Percentiles rank a stretch among this genome's conserved stretches.
Evolutionary conservation across 2,329 filamentous ascomycete genomes (phyloP).

Genomic region (Epichloe scottii): DNA sequence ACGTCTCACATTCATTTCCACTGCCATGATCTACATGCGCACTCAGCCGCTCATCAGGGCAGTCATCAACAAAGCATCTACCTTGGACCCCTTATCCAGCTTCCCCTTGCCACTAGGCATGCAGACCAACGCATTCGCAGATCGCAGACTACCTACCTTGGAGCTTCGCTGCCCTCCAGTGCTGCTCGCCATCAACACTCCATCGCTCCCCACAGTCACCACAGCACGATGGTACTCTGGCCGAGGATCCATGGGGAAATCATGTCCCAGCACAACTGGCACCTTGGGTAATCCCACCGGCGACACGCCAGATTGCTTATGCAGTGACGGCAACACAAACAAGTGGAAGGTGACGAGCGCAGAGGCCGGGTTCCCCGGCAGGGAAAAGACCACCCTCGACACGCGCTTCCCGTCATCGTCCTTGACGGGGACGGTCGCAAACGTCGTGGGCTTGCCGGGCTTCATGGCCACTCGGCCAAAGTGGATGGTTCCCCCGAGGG

Average conservation of each 20-base stretch:
- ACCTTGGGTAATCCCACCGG: slow-evolving; percentile 60
- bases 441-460: slow-evolving; percentile 93
- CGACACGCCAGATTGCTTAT: slow-evolving; percentile 58
- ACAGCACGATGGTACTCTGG: slow-evolving; percentile 86
- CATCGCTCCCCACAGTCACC: slow-evolving; percentile 53
- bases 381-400: slow-evolving; percentile 67
- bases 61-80: slow-evolving; percentile 73
- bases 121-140: slow-evolving; percentile 77
- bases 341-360: slow-evolving; percentile 89
- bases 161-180: slow-evolving; percentile 88
- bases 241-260: slow-evolving; percentile 63
- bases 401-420: slow-evolving; percentile 44
- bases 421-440: slow-evolving; percentile 71
- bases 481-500: slow-evolving; percentile 83
- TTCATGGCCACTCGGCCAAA: slow-evolving; percentile 97
- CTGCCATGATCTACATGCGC: background rate
- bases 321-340: slow-evolving; percentile 80
- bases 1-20: background rate
- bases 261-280: slow-evolving; percentile 57
- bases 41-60: slow-evolving; percentile 17
- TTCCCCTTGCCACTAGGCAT: slow-evolving; percentile 53
- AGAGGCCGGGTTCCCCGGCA: slow-evolving; percentile 89
- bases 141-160: slow-evolving; percentile 74
- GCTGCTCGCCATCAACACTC: slow-evolving; percentile 59
- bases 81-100: slow-evolving; percentile 55